Conservation (phyloP, 148 eudicot genomes). For the Gaultheria prostrata region DNA sequence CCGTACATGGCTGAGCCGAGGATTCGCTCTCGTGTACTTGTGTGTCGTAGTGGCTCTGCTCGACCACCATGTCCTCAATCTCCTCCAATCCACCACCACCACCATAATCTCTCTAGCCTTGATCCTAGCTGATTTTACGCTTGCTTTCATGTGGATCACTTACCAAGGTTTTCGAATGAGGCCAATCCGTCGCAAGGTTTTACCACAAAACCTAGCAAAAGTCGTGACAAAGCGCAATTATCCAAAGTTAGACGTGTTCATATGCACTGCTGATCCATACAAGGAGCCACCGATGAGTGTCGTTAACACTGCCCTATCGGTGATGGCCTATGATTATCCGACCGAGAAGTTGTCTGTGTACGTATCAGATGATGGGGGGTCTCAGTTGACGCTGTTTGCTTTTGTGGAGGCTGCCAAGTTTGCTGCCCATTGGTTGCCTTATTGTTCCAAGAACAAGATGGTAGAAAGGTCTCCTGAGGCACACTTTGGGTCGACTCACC, state of each 20-base stretch:
- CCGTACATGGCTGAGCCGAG: conserved; percentile 43
- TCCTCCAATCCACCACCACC: conserved; percentile 29
- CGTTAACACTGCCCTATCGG: conserved; percentile 77
- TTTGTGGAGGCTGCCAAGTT: conserved; percentile 74
- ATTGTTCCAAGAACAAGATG: conserved; percentile 49
- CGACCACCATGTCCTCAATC: conserved; percentile 39
- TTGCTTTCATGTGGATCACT: conserved; percentile 56
- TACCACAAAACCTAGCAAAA: conserved; percentile 39
- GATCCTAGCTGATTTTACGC: conserved; percentile 46
- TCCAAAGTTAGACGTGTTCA: conserved; percentile 63
- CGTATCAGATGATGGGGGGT: conserved; percentile 87
- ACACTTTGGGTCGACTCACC: conserved; percentile 31
- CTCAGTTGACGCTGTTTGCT: conserved; percentile 65
- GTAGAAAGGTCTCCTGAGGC: conserved; percentile 55
- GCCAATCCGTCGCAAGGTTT: conserved; percentile 46
- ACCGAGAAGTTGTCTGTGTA: conserved; percentile 72
- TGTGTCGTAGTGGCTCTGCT: conserved; percentile 44
- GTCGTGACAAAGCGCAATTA: conserved; percentile 16
- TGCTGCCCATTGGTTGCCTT: conserved; percentile 65
- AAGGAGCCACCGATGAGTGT: conserved; percentile 84
- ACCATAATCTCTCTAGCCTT: conserved; percentile 25
- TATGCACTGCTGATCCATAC: conserved; percentile 84
- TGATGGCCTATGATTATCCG: conserved; percentile 83
- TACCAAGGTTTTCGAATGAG: conserved; percentile 53
- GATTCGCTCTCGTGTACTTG: conserved; percentile 48